Percentiles rank a stretch among this genome's conserved stretches.
Conservation (phyloP, 495 filamentous ascomycete species). For the Aspergillus coremiiformis region DNA sequence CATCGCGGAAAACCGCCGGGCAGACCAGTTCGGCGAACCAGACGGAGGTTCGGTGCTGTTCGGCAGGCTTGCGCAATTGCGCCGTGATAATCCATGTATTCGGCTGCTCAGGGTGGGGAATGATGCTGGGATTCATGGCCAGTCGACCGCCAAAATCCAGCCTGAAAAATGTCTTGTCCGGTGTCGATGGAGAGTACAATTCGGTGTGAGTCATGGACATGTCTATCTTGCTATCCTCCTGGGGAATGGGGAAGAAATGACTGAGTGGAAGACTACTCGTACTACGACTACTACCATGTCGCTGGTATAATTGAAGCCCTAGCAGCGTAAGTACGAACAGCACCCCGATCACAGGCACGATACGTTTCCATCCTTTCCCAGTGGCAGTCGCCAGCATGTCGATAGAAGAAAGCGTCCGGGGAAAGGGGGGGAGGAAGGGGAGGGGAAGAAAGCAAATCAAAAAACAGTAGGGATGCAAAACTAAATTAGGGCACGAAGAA, state of each 20-base stretch:
- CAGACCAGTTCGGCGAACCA: conserved; percentile 40
- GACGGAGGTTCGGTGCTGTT: neutral
- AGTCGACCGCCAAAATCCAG: conserved; percentile 32
- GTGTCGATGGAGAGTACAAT: conserved; percentile 37
- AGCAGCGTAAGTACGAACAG: neutral
- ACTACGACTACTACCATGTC: neutral
- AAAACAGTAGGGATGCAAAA: too few species aligned
- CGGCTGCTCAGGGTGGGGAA: conserved; percentile 39
- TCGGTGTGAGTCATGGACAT: conserved; percentile 19
- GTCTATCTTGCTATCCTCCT: too few species aligned
- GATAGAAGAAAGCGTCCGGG: neutral
- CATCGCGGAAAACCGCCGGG: conserved; percentile 32
- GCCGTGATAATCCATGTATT: conserved; percentile 43
- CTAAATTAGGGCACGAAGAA: neutral
- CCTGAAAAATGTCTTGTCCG: conserved; percentile 32
- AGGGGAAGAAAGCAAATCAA: neutral
- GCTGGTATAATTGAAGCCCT: neutral
- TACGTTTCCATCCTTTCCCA: neutral
- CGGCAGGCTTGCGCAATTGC: conserved; percentile 23
- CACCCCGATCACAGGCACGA: neutral
- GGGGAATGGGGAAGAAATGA: neutral
- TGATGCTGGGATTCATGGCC: conserved; percentile 46
- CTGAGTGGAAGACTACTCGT: neutral
- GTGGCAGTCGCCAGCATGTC: neutral
- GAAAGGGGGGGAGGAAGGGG: neutral